Base-by-base conservation (phyloP, 2,329 filamentous ascomycete species). In the Apiospora sp. region DNA sequence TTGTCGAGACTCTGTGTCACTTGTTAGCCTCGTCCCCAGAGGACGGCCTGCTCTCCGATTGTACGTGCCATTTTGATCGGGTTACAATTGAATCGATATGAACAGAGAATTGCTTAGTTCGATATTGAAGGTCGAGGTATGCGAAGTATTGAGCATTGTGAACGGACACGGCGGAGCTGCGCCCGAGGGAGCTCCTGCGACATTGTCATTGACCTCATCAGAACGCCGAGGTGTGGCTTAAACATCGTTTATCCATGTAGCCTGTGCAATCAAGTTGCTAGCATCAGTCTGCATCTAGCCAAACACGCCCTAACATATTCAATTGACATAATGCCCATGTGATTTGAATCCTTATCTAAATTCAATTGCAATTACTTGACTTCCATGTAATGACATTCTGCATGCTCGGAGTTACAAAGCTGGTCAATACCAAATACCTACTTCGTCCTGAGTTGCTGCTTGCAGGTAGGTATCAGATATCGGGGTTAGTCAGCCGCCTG, bases 1-100 rank as follows among this genome's bases (percentile, higher is more conserved):
- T 85, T 88, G 77, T 87, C 84, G 75, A 88, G 83, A 78, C 78
- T 71, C 79, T 80, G 69, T 34, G 41, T 41, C 64, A 68, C 67
- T 70, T 67, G 69, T 80, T 76, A 78, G 77, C 72, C 75, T 34
- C 58, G 24, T 41, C 34, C 58, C 67, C 41, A 61, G 19, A 64
- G 13, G 41, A 44, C 22, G 54, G 64, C n/a, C n/a, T 19, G 8
- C 30, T n/a, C 58, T 64, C 64, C 43, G 46, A 68, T 27, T n/a
- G n/a, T 24, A 27, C 67, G 14, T 68, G 34, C 67, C 67, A 68
- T 68, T 46, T 68, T 68, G 67, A 14, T 13, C 22, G 67, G n/a
- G 14, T 24, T 4, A n/a, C 4, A 10, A 64, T 64, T 64, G 19
- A 64, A 64, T 64, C n/a, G 34, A 41, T 64, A 34, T 41, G 19